A percentile compares a stretch with the other conserved stretches of the same genome.
Conservation (phyloP, 352 stramenopile species). For the Peronospora tabacina region DNA sequence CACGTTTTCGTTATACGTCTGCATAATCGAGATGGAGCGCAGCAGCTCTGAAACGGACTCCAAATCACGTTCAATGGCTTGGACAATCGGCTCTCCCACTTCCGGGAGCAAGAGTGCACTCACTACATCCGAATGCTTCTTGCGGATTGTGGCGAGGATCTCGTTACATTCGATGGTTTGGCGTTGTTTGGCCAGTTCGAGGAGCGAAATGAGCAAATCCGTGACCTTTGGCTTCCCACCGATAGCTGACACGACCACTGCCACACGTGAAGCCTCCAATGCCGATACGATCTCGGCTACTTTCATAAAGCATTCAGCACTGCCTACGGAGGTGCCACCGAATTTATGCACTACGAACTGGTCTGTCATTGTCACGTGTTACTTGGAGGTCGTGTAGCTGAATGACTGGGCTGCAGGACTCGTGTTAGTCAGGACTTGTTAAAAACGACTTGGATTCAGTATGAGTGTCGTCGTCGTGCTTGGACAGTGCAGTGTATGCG, state of each 20-base stretch:
- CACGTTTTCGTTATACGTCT: conserved; percentile 78
- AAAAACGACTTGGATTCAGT: neutral
- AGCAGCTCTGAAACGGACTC: conserved; percentile 71
- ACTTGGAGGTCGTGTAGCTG: conserved; percentile 7
- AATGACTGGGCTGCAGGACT: conserved; percentile 16
- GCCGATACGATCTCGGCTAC: conserved; percentile 63
- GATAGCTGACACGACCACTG: conserved; percentile 92
- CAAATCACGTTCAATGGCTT: conserved; percentile 55
- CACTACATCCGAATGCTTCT: conserved; percentile 79
- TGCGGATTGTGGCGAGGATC: conserved; percentile 60
- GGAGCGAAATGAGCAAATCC: conserved; percentile 90
- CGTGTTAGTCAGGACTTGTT: too few relatives aligned
- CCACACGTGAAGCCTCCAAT: conserved; percentile 43
- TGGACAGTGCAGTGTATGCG: conserved; percentile 15
- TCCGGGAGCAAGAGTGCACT: conserved; percentile 40
- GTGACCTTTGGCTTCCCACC: conserved; percentile 95
- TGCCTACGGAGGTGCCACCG: conserved; percentile 92
- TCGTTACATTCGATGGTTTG: conserved; percentile 58
- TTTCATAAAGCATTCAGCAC: conserved; percentile 86
- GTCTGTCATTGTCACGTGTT: conserved; percentile 22
- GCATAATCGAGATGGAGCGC: conserved; percentile 84
- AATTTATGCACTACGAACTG: conserved; percentile 97
- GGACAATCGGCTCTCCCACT: conserved; percentile 48
- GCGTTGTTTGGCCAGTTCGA: conserved; percentile 82
- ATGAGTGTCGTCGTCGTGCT: neutral